Base-by-base conservation (phyloP, 192 early-diverging fungal species). In the Bifiguratus adelaidae region DNA sequence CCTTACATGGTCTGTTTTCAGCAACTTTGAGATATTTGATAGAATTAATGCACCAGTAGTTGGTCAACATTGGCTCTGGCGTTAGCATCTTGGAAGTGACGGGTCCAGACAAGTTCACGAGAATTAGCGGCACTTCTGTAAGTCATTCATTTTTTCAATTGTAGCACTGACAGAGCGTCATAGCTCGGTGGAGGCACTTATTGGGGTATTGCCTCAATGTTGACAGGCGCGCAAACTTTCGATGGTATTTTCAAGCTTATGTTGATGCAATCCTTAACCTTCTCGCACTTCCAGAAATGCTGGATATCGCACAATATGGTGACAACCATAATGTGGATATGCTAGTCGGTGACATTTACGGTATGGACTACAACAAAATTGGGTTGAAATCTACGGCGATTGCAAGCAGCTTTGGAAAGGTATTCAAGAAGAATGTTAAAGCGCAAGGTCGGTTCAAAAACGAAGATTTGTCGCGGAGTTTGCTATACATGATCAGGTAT, bases 21-120 rank as follows among this genome's bases (percentile, higher is more conserved):
- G 19, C 3, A 18, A 22, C 12, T n/a, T n/a, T n/a, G n/a, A n/a
- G n/a, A n/a, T n/a, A n/a, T n/a, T n/a, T n/a, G n/a, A n/a, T n/a
- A 4, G 4, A 3, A 18, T 11, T 1, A 29, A 33, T 41, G 2
- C 7, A 5, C 19, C n/a, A n/a, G n/a, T n/a, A 83, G 82, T 65
- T 97, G 48, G 92, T 95, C 25, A 98, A 98, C 48, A 94, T 98
- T 48, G 95, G 95, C 19, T 92, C 91, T 22, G 95, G 95, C 33
- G 95, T 98, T 44, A 76, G 82, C 53, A 93, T 98, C 29, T 59
- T 98, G 34, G 95, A 96, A 63, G 95, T 98, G 22, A 91, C 90
- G 2, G 78, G 82, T 35, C 80, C 87, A 18, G 80, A 80, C 58
- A 67, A 83, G 40, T 94, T 79, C 52, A 88, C 89, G 55, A 81